phyloP scores from a whole-genome alignment of 2,329 filamentous ascomycete genomes.

The Neodidymelliopsis sp. region DNA sequence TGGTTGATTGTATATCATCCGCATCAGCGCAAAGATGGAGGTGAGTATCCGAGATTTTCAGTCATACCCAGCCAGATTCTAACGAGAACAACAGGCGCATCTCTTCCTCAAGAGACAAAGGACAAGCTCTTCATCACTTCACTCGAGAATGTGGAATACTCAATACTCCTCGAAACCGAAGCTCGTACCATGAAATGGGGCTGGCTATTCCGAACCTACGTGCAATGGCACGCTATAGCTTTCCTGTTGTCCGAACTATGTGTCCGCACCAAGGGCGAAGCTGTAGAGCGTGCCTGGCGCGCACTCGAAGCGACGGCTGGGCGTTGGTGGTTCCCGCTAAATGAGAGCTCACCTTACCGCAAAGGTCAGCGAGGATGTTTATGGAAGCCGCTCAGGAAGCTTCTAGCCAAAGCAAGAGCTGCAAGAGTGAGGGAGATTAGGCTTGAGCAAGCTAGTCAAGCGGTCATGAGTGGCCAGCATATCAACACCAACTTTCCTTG shows the following conservation, averaged over 20 bases:
- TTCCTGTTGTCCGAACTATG: conserved; percentile 68
- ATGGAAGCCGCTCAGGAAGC: conserved; percentile 68
- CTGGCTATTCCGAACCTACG: conserved; percentile 70
- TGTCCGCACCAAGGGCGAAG: conserved; percentile 62
- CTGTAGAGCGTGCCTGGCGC: conserved; percentile 67
- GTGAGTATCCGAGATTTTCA: conserved; percentile 15
- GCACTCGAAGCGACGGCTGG: conserved; percentile 60
- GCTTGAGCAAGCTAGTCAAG: conserved; percentile 46
- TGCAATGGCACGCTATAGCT: conserved; percentile 71
- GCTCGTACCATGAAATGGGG: conserved; percentile 67
- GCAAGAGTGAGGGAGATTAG: conserved; percentile 61
- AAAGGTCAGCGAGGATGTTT: conserved; percentile 59
- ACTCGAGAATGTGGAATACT: conserved; percentile 77
- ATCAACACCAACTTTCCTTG: conserved; percentile 13
- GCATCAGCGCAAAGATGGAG: conserved; percentile 67
- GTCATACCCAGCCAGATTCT: background rate
- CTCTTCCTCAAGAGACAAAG: conserved; percentile 67
- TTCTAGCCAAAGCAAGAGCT: conserved; percentile 66
- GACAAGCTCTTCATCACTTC: conserved; percentile 75
- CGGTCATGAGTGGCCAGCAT: conserved; percentile 31
- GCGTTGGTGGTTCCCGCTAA: conserved; percentile 51
- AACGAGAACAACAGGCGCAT: conserved; percentile 46
- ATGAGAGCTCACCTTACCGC: conserved; percentile 29
- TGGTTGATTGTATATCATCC: conserved; percentile 80
- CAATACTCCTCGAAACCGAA: conserved; percentile 70